These are phyloP conservation scores for Agarophyton chilense DNA, from an alignment of 23 red algal species.

Conservation along the genomic window DNA sequence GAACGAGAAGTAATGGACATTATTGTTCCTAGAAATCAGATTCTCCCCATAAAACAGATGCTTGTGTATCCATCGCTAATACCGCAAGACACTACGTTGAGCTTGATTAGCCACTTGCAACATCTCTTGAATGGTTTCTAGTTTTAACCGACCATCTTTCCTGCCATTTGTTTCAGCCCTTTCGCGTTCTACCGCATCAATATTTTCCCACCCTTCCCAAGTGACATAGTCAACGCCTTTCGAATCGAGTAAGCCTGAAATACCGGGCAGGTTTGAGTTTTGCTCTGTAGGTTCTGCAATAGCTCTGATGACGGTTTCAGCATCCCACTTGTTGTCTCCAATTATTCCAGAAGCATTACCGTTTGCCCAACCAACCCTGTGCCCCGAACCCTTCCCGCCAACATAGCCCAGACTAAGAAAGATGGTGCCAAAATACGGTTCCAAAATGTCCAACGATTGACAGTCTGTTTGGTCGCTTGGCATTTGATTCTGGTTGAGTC, in stretches of 20 bases:
- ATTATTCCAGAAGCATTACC: conserved; percentile 56
- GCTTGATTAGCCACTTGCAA: conserved; percentile 23
- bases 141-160: conserved; percentile 13
- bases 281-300: not conserved
- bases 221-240: conserved; percentile 9
- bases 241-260: conserved; percentile 9
- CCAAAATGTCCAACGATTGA: not conserved
- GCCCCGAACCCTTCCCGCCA: conserved; percentile 3
- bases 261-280: not conserved
- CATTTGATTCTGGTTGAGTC: not conserved
- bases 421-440: not conserved
- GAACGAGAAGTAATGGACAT: no score
- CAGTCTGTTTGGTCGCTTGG: not conserved
- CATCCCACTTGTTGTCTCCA: conserved; percentile 66
- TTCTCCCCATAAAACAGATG: no score
- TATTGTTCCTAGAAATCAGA: no score
- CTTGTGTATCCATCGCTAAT: not conserved
- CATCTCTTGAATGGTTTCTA: conserved; percentile 62
- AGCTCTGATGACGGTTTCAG: conserved; percentile 41
- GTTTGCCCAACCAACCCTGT: conserved; percentile 61
- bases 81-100: not conserved
- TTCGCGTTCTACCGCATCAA: conserved; percentile 38
- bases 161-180: not conserved
- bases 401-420: conserved; percentile 70
- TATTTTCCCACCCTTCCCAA: conserved; percentile 71